phyloP scores from a whole-genome alignment of 306 rosid species.

The Ochetophila trinervis region DNA sequence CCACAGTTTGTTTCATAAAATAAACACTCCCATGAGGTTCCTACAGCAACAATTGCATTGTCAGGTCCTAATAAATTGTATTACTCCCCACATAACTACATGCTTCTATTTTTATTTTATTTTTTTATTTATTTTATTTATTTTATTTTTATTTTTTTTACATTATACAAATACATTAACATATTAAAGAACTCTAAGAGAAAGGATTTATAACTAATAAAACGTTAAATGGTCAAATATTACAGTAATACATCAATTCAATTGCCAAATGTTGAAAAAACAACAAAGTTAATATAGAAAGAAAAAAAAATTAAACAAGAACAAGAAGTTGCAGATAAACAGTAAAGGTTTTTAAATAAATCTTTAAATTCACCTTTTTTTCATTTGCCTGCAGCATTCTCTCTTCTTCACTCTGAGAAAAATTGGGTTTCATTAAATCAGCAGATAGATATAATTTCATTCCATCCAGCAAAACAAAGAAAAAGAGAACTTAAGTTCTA shows the following conservation, averaged over 20 bases:
- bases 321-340: background rate
- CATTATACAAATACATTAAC: too few species aligned
- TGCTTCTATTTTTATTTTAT: too few species aligned
- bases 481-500: background rate
- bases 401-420: constrained; percentile 81
- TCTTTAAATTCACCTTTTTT: constrained; percentile 40
- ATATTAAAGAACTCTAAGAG: too few species aligned
- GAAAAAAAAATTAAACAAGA: background rate
- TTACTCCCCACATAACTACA: background rate
- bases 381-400: constrained; percentile 59
- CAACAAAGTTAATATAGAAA: background rate
- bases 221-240: too few species aligned
- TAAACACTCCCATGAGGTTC: constrained; percentile 58
- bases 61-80: background rate
- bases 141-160: too few species aligned
- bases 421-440: constrained; percentile 22
- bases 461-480: background rate
- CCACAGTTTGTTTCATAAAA: constrained; percentile 90
- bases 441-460: constrained; percentile 6
- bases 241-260: too few species aligned
- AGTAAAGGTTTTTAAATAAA: background rate
- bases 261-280: background rate
- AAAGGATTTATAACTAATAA: too few species aligned
- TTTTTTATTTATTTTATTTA: too few species aligned
- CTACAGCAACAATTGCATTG: constrained; percentile 41